These are phyloP conservation scores for Casaregolazyma lundiana DNA, from an alignment of 1,139 yeast species.

Conservation along the genomic window DNA sequence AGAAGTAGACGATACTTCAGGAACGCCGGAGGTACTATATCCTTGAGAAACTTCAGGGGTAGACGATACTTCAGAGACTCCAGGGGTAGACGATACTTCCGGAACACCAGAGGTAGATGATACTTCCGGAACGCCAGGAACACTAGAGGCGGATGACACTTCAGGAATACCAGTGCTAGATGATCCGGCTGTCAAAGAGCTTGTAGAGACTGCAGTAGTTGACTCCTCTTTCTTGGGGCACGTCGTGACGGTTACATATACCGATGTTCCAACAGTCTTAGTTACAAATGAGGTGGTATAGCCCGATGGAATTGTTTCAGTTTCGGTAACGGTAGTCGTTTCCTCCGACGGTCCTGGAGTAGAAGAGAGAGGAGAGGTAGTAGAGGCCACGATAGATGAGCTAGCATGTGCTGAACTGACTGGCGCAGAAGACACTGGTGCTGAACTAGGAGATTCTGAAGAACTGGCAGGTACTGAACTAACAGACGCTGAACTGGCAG, in stretches of 20 bases:
- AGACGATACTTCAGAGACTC: no score
- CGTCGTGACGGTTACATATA: no score
- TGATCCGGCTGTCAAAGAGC: background rate
- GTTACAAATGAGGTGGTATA: background rate
- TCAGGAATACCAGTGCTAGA: background rate
- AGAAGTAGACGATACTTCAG: no score
- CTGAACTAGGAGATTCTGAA: background rate
- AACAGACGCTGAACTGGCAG: background rate
- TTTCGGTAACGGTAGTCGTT: background rate
- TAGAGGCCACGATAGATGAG: background rate
- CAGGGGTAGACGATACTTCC: no score
- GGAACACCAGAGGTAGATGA: no score
- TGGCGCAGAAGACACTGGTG: background rate
- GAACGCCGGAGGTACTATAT: no score
- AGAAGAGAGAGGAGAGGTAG: background rate
- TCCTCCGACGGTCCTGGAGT: background rate
- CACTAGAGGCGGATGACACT: no score
- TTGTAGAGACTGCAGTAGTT: background rate
- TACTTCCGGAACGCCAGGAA: no score
- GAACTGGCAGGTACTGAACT: background rate
- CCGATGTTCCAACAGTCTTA: no score
- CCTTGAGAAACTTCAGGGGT: no score
- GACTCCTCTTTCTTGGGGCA: background rate
- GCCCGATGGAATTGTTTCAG: background rate
- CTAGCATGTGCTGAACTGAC: background rate